Evolutionary conservation across 441 rosid species (phyloP), one percentile per base, ranked within the genome.

Genomic region (Euphorbia schlechtendalii): DNA sequence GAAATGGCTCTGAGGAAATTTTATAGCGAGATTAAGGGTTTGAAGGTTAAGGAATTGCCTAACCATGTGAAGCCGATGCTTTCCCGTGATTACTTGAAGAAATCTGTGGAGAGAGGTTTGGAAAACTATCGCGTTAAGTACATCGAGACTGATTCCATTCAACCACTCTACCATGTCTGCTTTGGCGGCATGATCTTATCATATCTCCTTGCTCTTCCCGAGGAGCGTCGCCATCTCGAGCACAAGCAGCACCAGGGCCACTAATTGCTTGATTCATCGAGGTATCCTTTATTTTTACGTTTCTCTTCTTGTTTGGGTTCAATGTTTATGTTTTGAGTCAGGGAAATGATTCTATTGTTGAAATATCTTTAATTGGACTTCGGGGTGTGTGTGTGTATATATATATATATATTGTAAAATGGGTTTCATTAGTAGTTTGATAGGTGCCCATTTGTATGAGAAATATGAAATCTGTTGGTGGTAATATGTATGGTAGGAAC

Each of bases 161-260:
- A 83, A 0, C 97, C 98, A 52, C 78, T 92, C 61, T 82, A 63
- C 62, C 98, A 92, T 59, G 77, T 92, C 75, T 88, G 94, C 72
- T 80, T 76, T 66, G 88, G 87, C 3, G 96, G 97, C 66, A 83
- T 90, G 88, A 70, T 79, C 56, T 80, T 92, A 52, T 92, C 96
- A 14, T 90, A 90, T 75, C 94, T 92, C 15, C 77, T 92, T 52
- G 96, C 98, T 49, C 98, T 92, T 56, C 96, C 98, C 0, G 84
- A 90, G 61, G 96, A 89, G 73, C 96, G 98, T 48, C 96, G 96
- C 77, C 98, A 89, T 61, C 96, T 89, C 52, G 96, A 80, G 83
- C 96, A 89, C 80, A 78, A 85, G 81, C 89, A 82, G 75, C 96
- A 92, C 59, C 90, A 85, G 55, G 89, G 80, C 41, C 93, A 84